Evolutionary conservation across 129 eudicot genomes (phyloP).

Genomic region (Flaveria ramosissima): DNA sequence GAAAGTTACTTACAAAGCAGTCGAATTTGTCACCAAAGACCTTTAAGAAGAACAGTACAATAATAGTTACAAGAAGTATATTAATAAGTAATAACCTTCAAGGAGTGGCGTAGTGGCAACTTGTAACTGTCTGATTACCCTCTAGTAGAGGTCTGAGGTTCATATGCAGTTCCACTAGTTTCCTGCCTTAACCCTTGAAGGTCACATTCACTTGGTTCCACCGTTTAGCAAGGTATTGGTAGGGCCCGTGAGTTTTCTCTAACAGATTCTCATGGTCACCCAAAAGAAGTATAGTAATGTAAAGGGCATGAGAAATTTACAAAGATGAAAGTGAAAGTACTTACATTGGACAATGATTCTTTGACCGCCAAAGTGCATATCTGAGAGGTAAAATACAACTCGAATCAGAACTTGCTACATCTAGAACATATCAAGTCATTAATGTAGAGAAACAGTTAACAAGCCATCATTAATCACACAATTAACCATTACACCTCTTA

Average conservation of each 20-base stretch:
- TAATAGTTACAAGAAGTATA: slow-evolving; percentile 12
- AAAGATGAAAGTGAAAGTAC: slow-evolving; percentile 21
- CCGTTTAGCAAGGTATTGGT: neutral
- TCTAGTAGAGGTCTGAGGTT: neutral
- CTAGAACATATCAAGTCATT: neutral
- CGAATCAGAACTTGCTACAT: neutral
- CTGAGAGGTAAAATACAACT: slow-evolving; percentile 44
- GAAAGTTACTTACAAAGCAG: slow-evolving; percentile 67
- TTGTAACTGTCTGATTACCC: neutral
- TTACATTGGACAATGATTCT: slow-evolving; percentile 85
- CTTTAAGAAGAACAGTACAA: slow-evolving; percentile 29
- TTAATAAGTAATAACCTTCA: neutral
- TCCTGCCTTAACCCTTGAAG: neutral
- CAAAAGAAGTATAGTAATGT: neutral
- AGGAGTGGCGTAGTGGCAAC: neutral
- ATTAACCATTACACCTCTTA: slow-evolving; percentile 20
- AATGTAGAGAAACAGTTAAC: slow-evolving; percentile 7
- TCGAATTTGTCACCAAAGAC: slow-evolving; percentile 81
- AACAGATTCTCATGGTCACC: neutral
- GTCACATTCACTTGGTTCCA: neutral
- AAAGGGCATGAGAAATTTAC: neutral
- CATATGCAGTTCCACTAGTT: neutral
- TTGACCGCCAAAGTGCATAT: slow-evolving; percentile 79
- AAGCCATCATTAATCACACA: slow-evolving; percentile 27
- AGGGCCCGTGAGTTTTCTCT: neutral